Percentiles rank a stretch among this genome's conserved stretches.
These are phyloP conservation scores for Trichoderma pleuroti DNA, from an alignment of 2,329 filamentous ascomycete genomes.

Conservation along the genomic window DNA sequence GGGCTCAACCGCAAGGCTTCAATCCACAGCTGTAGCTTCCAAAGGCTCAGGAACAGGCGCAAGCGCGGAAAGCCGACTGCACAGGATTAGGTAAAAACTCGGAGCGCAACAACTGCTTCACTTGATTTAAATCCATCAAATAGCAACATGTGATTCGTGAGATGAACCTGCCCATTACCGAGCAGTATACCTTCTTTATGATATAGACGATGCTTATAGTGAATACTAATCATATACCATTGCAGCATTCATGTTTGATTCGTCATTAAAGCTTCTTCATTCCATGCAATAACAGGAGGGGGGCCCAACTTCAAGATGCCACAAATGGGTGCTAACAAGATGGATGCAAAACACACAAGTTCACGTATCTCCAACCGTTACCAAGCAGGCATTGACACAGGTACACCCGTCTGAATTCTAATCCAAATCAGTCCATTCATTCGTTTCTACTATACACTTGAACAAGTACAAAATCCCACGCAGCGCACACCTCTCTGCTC, in stretches of 20 bases:
- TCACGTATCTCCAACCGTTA: neutral
- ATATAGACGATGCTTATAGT: neutral
- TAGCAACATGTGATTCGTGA: neutral
- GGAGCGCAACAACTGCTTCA: neutral
- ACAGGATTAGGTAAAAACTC: neutral
- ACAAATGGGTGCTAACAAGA: neutral
- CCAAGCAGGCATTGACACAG: neutral
- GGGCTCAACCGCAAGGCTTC: neutral
- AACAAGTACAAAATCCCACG: neutral
- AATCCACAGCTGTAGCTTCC: neutral
- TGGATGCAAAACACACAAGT: neutral
- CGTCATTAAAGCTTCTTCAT: neutral
- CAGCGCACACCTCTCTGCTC: neutral
- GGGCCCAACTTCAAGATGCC: neutral
- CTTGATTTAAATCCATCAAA: neutral
- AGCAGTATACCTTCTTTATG: neutral
- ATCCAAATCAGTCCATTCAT: neutral
- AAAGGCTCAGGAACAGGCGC: neutral
- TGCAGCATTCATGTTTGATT: neutral
- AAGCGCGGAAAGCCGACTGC: neutral
- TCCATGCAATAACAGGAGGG: too few relatives aligned
- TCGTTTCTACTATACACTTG: conserved; percentile 1
- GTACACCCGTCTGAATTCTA: neutral
- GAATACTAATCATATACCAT: neutral
- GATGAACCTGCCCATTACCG: neutral